Evolutionary conservation across 208 protist genomes (phyloP).

Genomic region (Leishmania tarentolae): DNA sequence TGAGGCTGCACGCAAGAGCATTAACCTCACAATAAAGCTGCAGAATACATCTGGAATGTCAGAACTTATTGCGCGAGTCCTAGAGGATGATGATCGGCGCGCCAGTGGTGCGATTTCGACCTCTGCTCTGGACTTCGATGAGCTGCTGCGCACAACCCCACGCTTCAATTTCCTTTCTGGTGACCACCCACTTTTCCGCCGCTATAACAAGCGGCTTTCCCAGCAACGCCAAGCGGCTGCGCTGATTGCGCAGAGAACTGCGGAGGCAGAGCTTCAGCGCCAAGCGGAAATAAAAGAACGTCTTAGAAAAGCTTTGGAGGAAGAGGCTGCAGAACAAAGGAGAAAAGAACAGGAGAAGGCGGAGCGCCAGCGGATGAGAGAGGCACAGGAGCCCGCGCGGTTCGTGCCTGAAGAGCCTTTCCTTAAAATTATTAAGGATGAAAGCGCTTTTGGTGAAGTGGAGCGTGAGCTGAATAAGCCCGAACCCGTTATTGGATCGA

Average conservation of each 20-base stretch:
- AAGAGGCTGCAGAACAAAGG: constrained; percentile 26
- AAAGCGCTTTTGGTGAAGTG: constrained; percentile 52
- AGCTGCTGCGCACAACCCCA: constrained; percentile 72
- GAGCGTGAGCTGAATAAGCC: constrained; percentile 14
- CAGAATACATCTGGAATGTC: constrained; percentile 64
- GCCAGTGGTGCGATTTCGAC: constrained; percentile 13
- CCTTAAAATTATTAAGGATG: constrained; percentile 60
- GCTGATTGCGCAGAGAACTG: constrained; percentile 57
- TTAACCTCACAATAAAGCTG: constrained; percentile 74
- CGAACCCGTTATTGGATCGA: constrained; percentile 1
- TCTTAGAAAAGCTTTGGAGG: constrained; percentile 50
- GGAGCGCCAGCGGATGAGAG: constrained; percentile 13
- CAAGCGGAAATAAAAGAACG: constrained; percentile 55
- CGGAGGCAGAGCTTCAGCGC: constrained; percentile 62
- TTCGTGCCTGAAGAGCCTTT: constrained; percentile 41
- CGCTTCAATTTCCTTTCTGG: constrained; percentile 81
- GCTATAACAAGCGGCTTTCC: constrained; percentile 66
- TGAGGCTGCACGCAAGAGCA: constrained; percentile 34
- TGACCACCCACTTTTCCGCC: constrained; percentile 74
- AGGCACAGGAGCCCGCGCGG: constrained; percentile 2
- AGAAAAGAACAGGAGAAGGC: constrained; percentile 34
- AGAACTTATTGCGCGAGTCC: constrained; percentile 72
- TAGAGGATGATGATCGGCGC: constrained; percentile 56
- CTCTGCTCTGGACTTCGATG: constrained; percentile 54
- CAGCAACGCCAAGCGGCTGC: constrained; percentile 55